Percentiles rank a stretch among this genome's conserved stretches.
These are phyloP conservation scores for Trametes polyzona DNA, from an alignment of 1,284 basidiomycete genomes.

Conservation along the genomic window DNA sequence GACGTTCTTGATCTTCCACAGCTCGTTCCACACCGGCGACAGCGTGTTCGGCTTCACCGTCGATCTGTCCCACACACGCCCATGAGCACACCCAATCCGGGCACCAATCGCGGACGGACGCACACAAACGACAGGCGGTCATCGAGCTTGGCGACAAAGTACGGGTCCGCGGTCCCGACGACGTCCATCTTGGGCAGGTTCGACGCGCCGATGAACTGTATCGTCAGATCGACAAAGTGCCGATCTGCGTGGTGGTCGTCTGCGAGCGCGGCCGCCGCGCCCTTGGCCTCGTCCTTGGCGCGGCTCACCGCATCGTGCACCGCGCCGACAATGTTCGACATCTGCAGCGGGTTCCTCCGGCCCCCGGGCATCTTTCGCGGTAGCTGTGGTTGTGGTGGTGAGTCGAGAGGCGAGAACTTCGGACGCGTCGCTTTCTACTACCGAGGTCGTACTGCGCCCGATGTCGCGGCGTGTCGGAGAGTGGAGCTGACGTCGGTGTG, in stretches of 20 bases:
- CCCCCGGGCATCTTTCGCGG: conserved; percentile 20
- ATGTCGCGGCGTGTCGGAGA: too few species aligned
- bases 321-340: conserved; percentile 27
- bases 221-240: conserved; percentile 51
- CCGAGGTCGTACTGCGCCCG: too few species aligned
- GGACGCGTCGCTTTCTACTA: too few species aligned
- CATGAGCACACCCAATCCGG: neutral
- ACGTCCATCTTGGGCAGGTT: conserved; percentile 73
- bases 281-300: conserved; percentile 19
- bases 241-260: conserved; percentile 15
- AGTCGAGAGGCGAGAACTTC: neutral
- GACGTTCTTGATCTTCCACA: conserved; percentile 73
- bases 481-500: too few species aligned
- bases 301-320: conserved; percentile 25
- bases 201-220: conserved; percentile 73
- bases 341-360: conserved; percentile 25
- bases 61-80: conserved; percentile 50
- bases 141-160: conserved; percentile 71
- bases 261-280: conserved; percentile 15
- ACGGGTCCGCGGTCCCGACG: conserved; percentile 69
- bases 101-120: conserved; percentile 23
- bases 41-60: conserved; percentile 62
- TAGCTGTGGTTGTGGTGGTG: neutral
- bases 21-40: conserved; percentile 74
- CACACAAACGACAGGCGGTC: conserved; percentile 64